These are phyloP conservation scores for Fraxinus albicans DNA, from an alignment of 305 asterid species.

Conservation along the genomic window DNA sequence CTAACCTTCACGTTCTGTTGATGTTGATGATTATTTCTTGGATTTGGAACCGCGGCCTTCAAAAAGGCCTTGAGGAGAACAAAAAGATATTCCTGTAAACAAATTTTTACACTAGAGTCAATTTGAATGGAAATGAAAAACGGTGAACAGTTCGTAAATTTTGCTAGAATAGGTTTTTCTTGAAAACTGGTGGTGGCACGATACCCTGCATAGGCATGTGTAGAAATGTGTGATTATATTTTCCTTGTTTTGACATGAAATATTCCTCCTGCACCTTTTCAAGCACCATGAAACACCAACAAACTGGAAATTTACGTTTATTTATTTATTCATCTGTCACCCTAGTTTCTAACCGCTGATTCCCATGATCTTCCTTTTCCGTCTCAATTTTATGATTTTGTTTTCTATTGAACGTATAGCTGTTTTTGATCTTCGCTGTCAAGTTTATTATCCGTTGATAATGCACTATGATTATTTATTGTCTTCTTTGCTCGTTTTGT, in stretches of 20 bases:
- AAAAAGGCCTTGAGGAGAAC: background rate
- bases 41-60: background rate
- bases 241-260: background rate
- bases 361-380: background rate
- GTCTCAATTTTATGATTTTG: background rate
- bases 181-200: background rate
- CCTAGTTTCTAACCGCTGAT: background rate
- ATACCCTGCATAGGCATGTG: background rate
- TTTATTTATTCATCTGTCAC: background rate
- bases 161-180: background rate
- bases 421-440: background rate
- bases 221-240: slow-evolving; percentile 1
- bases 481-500: background rate
- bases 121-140: background rate
- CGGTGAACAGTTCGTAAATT: background rate
- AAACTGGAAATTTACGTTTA: background rate
- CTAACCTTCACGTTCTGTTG: background rate
- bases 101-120: background rate
- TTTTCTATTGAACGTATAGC: background rate
- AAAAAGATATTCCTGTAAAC: background rate
- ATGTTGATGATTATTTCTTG: background rate
- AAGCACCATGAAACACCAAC: background rate
- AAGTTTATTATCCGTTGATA: background rate
- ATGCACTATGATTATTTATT: background rate
- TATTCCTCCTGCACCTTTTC: background rate